Evolutionary conservation across 768 basidiomycete genomes (phyloP), one percentile per base, ranked within the genome.

Genomic region (Scleroderma bovista): DNA sequence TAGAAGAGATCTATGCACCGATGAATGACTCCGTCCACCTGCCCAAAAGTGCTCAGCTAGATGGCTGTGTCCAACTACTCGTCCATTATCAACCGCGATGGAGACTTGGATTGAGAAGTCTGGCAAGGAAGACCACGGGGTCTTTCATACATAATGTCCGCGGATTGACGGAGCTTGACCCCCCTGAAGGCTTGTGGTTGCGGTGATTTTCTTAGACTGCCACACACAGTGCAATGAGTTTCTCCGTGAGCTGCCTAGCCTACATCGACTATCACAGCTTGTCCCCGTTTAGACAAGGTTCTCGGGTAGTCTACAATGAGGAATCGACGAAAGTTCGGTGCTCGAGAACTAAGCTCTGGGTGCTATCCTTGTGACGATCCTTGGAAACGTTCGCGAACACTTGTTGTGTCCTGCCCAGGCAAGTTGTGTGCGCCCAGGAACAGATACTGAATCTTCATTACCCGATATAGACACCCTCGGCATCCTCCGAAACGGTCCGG

Each of bases 401-500:
- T 36, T 31, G n/a, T 40, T 23, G n/a, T 40, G 50, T 46, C 41
- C 40, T 44, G 34, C 17, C 20, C 64, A 46, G 38, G 50, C 37
- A 19, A 48, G n/a, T 13, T 38, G 34, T 38, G 16, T 22, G 37
- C 46, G 32, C n/a, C 31, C 48, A 55, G 54, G 62, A 54, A 63
- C 63, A 43, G 49, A 51, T 51, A 51, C n/a, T n/a, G 26, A 45
- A 32, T 33, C 32, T 45, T 29, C 23, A 58, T 68, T 44, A 44
- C 64, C 59, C 55, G 63, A 66, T 66, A 54, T 65, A 56, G 64
- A 1, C 23, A 16, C 2, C 9, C 1, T 39, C 67, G 65, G 67
- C 42, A 44, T 11, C 0, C 58, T 43, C 65, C 65, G 65, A 43
- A 23, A 47, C 65, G 65, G 62, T 51, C 67, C 65, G 66, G 54